These are phyloP conservation scores for Trametes pubescens DNA, from an alignment of 1,284 basidiomycete genomes.

Conservation along the genomic window DNA sequence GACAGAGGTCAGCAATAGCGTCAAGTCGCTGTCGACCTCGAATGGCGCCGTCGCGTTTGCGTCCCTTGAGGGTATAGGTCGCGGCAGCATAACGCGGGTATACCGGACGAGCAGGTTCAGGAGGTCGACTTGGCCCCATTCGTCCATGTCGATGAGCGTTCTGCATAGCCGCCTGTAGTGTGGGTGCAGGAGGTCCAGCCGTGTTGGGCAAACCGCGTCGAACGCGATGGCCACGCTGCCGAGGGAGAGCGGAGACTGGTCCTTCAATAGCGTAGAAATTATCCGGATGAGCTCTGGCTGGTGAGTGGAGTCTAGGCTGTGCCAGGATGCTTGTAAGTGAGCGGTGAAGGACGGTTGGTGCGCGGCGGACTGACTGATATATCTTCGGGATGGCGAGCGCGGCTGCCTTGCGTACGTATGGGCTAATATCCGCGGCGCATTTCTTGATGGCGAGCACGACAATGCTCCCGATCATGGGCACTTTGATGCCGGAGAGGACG, in stretches of 20 bases:
- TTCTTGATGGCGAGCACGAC: conserved; percentile 92
- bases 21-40: conserved; percentile 78
- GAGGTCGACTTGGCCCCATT: conserved; percentile 93
- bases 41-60: conserved; percentile 45
- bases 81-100: conserved; percentile 83
- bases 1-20: conserved; percentile 76
- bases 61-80: conserved; percentile 56
- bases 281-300: conserved; percentile 79
- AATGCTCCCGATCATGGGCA: conserved; percentile 87
- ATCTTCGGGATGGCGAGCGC: conserved; percentile 90
- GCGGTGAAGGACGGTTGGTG: not conserved
- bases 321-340: conserved; percentile 15
- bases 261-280: conserved; percentile 79
- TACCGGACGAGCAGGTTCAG: conserved; percentile 86
- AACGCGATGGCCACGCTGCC: conserved; percentile 91
- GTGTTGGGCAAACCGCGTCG: conserved; percentile 82
- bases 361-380: conserved; percentile 67
- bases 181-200: conserved; percentile 87
- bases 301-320: conserved; percentile 78
- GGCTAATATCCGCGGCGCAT: conserved; percentile 89
- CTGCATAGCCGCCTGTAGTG: conserved; percentile 90
- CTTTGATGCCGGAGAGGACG: conserved; percentile 92
- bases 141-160: conserved; percentile 89
- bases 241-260: conserved; percentile 88
- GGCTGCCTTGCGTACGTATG: conserved; percentile 93